Evolutionary conservation across 306 rosid species (phyloP).

Genomic region (Geum urbanum): DNA sequence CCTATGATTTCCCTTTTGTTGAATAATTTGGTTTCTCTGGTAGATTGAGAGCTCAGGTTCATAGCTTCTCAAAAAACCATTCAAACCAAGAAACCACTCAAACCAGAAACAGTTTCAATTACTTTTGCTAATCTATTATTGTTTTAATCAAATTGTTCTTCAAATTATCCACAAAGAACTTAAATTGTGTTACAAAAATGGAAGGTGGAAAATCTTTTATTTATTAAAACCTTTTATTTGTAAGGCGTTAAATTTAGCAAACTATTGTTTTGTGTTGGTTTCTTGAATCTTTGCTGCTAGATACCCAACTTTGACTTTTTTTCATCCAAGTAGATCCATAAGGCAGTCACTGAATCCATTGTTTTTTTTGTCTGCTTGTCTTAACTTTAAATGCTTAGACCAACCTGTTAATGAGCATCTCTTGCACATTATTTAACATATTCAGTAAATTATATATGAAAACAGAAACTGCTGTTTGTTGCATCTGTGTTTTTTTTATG

Average conservation of each 20-base stretch:
- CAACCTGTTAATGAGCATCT: constrained; percentile 1
- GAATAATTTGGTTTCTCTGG: constrained; percentile 5
- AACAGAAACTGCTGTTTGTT: neutral
- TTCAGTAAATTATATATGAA: neutral
- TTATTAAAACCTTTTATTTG: neutral
- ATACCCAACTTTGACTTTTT: constrained; percentile 27
- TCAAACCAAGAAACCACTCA: neutral
- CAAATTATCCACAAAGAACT: neutral
- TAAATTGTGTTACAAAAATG: neutral
- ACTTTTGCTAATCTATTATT: neutral
- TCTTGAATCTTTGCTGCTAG: neutral
- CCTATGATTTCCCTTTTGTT: constrained; percentile 12
- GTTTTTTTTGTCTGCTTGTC: constrained; percentile 15
- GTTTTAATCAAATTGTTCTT: neutral
- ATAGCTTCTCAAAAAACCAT: constrained; percentile 8
- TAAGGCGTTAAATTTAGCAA: neutral
- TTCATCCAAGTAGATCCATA: constrained; percentile 9
- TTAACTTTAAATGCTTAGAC: constrained; percentile 12
- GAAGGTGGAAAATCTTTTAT: neutral
- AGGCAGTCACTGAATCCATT: neutral
- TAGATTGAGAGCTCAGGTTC: constrained; percentile 16
- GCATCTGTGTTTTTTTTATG: neutral
- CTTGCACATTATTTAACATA: neutral
- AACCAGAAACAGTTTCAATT: neutral
- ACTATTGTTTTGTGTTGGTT: neutral